Percentiles rank a stretch among this genome's conserved stretches.
phyloP scores from a whole-genome alignment of 1,284 basidiomycete genomes.

The Xerocomus cyaneibrunnescens region DNA sequence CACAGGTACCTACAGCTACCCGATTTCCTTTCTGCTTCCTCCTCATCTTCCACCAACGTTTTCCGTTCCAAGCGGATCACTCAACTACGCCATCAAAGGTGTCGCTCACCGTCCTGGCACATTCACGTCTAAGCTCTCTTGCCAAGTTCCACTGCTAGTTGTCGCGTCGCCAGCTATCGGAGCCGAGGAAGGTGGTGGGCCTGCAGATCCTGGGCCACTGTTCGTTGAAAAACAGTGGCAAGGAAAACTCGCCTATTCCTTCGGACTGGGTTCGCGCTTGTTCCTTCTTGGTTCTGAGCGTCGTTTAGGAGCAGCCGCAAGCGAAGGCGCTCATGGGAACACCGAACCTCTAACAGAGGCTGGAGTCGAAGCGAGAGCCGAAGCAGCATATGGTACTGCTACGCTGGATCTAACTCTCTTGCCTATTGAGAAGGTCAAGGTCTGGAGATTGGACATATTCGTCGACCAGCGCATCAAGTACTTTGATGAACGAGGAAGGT shows the following conservation, averaged over 20 bases:
- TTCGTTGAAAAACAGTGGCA: slow-evolving; percentile 93
- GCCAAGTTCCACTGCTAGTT: slow-evolving; percentile 74
- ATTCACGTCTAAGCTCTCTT: slow-evolving; percentile 76
- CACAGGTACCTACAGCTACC: slow-evolving; percentile 89
- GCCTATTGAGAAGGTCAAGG: slow-evolving; percentile 84
- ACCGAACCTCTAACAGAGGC: slow-evolving; percentile 2
- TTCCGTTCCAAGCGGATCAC: slow-evolving; percentile 75
- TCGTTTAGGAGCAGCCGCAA: slow-evolving; percentile 2
- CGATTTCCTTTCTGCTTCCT: slow-evolving; percentile 89
- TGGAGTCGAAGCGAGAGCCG: slow-evolving; percentile 9
- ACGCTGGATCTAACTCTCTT: slow-evolving; percentile 82
- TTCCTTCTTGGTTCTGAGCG: slow-evolving; percentile 69
- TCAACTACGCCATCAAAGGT: slow-evolving; percentile 81
- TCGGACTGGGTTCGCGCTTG: slow-evolving; percentile 80
- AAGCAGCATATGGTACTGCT: slow-evolving; percentile 52
- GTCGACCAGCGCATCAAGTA: slow-evolving; percentile 60
- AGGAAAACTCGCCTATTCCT: slow-evolving; percentile 82
- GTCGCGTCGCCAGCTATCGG: slow-evolving; percentile 74
- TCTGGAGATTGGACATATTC: slow-evolving; percentile 74
- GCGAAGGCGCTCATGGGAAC: neutral
- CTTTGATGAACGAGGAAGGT: neutral
- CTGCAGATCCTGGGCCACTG: slow-evolving; percentile 28
- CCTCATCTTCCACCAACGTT: slow-evolving; percentile 81
- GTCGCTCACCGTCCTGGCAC: slow-evolving; percentile 86
- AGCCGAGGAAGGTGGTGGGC: slow-evolving; percentile 56